Evolutionary conservation across 805 yeast genomes (phyloP), one percentile per base, ranked within the genome.

Genomic region (Yarrowia bubula): DNA sequence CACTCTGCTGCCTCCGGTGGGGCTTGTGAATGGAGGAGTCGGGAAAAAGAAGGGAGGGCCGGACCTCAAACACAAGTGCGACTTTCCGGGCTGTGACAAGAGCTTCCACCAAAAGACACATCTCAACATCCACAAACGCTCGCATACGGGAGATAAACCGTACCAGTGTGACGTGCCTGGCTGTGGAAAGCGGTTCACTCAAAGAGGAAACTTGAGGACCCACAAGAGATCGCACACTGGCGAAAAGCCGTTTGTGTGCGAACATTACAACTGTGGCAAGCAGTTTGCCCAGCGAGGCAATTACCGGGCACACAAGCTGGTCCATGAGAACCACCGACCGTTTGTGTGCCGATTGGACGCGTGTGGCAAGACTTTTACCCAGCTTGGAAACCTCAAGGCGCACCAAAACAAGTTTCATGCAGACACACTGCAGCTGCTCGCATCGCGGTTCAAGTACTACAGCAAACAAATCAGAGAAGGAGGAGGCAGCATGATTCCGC

Each of bases 401-500:
- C 98, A 93, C 75, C 98, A 92, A 73, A 93, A 92, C 76, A 81
- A 92, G 70, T 91, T 92, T 73, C 98, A 92, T 75, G 76, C 86
- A 68, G 84, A 83, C 14, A 86, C 96, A 0, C 79, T 93, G 68
- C 85, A 85, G 69, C 79, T 78, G 37, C 78, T 92, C 73, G 89
- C 96, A 1, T 79, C 81, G 46, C 77, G 78, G 66, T 71, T 77
- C 65, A 75, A 73, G 63, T 71, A 67, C 44, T 75, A 73, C 61
- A 70, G 68, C 39, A 48, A 55, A 46, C 18, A 62, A 47, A 42
- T 67, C 65, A 28, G 42, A 41, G 47, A 50, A 31, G 57, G 51
- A 32, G 65, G 66, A 31, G 75, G 76, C 58, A 69, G 72, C 32
- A 73, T 78, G 18, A 77, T 86, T 66, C 89, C 92, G 0, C 75